Conservation (phyloP, 2,329 filamentous ascomycete species). For the Ophiostoma ulmi region DNA sequence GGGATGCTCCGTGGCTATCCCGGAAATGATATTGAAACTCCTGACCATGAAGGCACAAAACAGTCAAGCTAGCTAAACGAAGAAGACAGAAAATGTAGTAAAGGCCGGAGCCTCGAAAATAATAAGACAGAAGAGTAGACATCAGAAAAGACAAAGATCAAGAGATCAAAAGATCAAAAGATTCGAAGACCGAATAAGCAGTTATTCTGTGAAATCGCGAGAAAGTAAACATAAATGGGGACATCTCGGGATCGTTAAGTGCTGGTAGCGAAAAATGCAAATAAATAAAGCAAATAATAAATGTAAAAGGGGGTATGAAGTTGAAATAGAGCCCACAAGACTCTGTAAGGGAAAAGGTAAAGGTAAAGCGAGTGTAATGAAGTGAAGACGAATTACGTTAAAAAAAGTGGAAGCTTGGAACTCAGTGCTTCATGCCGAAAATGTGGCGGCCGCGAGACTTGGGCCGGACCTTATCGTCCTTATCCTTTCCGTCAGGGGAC, state of each 20-base stretch:
- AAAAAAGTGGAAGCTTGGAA: conserved; percentile 9
- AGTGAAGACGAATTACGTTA: not conserved
- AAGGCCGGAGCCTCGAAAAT: not conserved
- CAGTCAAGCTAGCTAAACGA: not conserved
- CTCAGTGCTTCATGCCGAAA: conserved; percentile 48
- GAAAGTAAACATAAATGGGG: not conserved
- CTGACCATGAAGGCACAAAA: conserved; percentile 18
- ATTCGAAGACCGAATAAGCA: not conserved
- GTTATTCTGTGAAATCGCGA: conserved; percentile 1
- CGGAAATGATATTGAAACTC: conserved; percentile 17
- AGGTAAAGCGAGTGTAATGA: not conserved
- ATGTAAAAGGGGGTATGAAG: conserved; percentile 2
- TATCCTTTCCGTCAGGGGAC: conserved; percentile 44
- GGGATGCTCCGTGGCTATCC: not conserved
- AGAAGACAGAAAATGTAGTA: not conserved
- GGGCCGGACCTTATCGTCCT: conserved; percentile 64
- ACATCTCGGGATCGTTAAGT: conserved; percentile 9
- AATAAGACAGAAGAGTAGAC: not conserved
- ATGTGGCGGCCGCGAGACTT: conserved; percentile 70
- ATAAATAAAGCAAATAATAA: not conserved
- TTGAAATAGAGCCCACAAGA: not conserved
- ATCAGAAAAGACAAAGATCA: not conserved
- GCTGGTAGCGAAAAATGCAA: not conserved
- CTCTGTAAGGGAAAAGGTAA: not conserved
- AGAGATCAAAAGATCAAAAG: conserved; percentile 16